These are phyloP conservation scores for Tylopilus felleus DNA, from an alignment of 768 basidiomycete species.

Conservation along the genomic window DNA sequence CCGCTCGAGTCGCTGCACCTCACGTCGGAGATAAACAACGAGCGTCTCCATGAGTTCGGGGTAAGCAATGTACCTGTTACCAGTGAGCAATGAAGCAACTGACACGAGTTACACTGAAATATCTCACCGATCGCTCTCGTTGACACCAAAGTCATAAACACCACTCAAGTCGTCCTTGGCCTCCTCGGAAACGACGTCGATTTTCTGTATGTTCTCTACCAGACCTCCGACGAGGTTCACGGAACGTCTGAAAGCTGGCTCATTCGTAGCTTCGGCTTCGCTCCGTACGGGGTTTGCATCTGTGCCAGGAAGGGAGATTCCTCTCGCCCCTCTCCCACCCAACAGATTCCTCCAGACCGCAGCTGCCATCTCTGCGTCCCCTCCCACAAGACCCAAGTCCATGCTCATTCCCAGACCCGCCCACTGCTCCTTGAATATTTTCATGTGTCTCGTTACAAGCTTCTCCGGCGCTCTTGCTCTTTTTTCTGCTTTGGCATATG, in stretches of 20 bases:
- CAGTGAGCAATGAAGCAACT: background rate
- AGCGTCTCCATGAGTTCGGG: constrained; percentile 72
- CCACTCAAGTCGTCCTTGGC: constrained; percentile 63
- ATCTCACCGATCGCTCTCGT: constrained; percentile 40
- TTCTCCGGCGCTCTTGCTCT: constrained; percentile 63
- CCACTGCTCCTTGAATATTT: constrained; percentile 90
- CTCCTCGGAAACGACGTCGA: constrained; percentile 59
- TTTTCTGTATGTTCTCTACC: constrained; percentile 55
- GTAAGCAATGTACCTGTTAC: constrained; percentile 67
- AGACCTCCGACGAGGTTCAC: constrained; percentile 71
- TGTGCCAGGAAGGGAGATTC: constrained; percentile 42
- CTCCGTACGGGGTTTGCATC: constrained; percentile 8
- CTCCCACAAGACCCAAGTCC: constrained; percentile 70
- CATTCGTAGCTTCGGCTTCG: constrained; percentile 1
- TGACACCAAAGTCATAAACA: constrained; percentile 63
- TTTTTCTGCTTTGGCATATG: constrained; percentile 28
- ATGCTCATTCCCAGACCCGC: constrained; percentile 75
- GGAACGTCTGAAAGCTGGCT: constrained; percentile 48
- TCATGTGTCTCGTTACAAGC: constrained; percentile 84
- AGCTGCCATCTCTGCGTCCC: constrained; percentile 81
- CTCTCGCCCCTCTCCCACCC: constrained; percentile 76
- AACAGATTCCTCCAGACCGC: constrained; percentile 92
- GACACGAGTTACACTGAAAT: background rate
- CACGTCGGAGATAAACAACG: constrained; percentile 67
- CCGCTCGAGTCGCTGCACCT: constrained; percentile 64